A percentile compares a stretch with the other conserved stretches of the same genome.
Evolutionary conservation across 2,329 filamentous ascomycete genomes (phyloP).

Genomic region (Cladosporium sp.): DNA sequence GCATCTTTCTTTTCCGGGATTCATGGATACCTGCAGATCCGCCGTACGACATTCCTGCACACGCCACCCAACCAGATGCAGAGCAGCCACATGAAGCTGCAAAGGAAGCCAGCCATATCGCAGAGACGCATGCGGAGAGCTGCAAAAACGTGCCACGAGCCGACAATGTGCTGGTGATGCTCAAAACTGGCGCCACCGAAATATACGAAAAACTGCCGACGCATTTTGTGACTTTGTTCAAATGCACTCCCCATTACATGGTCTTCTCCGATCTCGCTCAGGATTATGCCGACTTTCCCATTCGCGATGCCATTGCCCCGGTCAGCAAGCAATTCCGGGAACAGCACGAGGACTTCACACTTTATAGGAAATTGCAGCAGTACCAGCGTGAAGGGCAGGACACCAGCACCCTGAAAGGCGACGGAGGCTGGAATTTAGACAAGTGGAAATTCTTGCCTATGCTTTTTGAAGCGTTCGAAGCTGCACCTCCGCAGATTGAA

Average conservation of each 20-base stretch:
- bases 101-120: background rate
- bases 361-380: constrained; percentile 30
- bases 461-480: constrained; percentile 48
- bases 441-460: constrained; percentile 57
- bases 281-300: constrained; percentile 38
- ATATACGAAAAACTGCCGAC: constrained; percentile 53
- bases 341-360: constrained; percentile 31
- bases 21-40: constrained; percentile 21
- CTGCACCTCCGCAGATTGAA: constrained; percentile 42
- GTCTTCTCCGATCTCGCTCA: constrained; percentile 52
- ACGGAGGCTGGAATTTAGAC: constrained; percentile 50
- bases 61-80: background rate
- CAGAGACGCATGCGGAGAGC: constrained; percentile 2
- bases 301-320: constrained; percentile 30
- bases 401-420: constrained; percentile 27
- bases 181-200: constrained; percentile 59
- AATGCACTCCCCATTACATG: constrained; percentile 42
- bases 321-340: constrained; percentile 25
- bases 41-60: background rate
- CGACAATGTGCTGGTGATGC: constrained; percentile 52
- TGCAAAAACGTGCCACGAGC: constrained; percentile 29
- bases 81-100: background rate
- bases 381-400: constrained; percentile 31
- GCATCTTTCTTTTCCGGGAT: constrained; percentile 24
- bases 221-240: constrained; percentile 53